Base-by-base conservation (phyloP, 2,329 filamentous ascomycete species). In the Aspergillus neotritici region DNA sequence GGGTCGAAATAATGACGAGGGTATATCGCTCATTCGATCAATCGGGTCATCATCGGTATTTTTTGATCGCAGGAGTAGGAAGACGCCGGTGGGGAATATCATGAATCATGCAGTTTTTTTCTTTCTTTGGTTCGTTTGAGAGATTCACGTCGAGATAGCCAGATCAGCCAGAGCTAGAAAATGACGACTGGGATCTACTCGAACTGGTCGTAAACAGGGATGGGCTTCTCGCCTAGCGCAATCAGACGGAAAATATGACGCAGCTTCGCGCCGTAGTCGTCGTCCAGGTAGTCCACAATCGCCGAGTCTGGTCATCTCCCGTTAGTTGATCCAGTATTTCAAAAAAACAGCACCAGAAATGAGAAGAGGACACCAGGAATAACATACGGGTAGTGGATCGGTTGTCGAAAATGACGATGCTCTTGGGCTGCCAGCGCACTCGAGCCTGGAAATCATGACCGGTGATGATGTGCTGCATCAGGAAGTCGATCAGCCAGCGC, bases 351-450 rank as follows among this genome's bases (percentile, higher is more conserved):
- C n/a, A n/a, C n/a, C n/a, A 36, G 16, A 16, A 35, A 31, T 9
- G 12, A 13, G 13, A 35, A 2, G 32, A 25, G 14, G 9, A 14
- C 5, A 7, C 15, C 6, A 21, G 13, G 30, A 17, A 30, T n/a
- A 32, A 64, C 69, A 58, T 61, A 74, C 70, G 70, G 40, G 71
- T 64, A 25, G 70, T 71, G 34, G 59, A 65, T 36, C 72, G 63
- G 42, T 74, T 73, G 52, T 75, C 72, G 55, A 74, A 74, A 52
- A 75, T 70, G 12, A 76, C 73, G 40, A 77, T 69, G 2, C 71
- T 73, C 45, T 67, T 64, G 5, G 73, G 73, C 52, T 70, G 66
- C 71, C 71, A 75, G 32, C 65, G 61, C 25, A 75, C 67, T 13
- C 73, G 58, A 29, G 65, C 66, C 53, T 73, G 70, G 55, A 74